A percentile compares a stretch with the other conserved stretches of the same genome.
phyloP scores from a whole-genome alignment of 176 grass and related monocot species.

The Puccinellia tenuiflora region DNA sequence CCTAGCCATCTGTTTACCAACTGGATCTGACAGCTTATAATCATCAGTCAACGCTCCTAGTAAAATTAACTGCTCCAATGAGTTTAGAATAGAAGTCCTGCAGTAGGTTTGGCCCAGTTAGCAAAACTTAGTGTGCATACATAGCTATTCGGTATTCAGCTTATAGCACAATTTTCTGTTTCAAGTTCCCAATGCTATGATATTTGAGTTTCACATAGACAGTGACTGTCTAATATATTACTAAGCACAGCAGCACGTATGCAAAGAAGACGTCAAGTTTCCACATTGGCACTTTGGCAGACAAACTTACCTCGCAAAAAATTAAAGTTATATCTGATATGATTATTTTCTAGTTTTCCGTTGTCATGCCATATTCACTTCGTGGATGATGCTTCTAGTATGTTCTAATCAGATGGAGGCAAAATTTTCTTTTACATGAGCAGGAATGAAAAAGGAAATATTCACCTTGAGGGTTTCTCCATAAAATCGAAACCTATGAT shows the following conservation, averaged over 20 bases:
- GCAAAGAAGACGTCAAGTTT: neutral
- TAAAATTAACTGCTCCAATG: slow-evolving; percentile 75
- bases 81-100: slow-evolving; percentile 87
- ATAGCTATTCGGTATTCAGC: neutral
- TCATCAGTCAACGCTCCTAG: slow-evolving; percentile 65
- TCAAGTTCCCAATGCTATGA: neutral
- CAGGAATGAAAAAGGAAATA: neutral
- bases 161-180: neutral
- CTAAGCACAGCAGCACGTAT: neutral
- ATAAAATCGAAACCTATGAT: slow-evolving; percentile 94
- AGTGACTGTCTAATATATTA: neutral
- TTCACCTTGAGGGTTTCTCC: slow-evolving; percentile 84
- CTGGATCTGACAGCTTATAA: slow-evolving; percentile 74
- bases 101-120: slow-evolving; percentile 11
- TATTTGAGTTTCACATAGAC: neutral
- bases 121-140: neutral
- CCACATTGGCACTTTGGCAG: neutral
- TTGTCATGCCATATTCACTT: neutral
- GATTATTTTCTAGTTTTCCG: neutral
- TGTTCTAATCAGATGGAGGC: neutral
- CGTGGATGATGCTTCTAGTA: neutral
- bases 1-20: slow-evolving; percentile 83
- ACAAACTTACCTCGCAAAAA: neutral
- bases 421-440: neutral
- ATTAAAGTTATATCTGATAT: neutral